phyloP scores from a whole-genome alignment of 768 basidiomycete genomes.

The Leccinum subtestaceum region DNA sequence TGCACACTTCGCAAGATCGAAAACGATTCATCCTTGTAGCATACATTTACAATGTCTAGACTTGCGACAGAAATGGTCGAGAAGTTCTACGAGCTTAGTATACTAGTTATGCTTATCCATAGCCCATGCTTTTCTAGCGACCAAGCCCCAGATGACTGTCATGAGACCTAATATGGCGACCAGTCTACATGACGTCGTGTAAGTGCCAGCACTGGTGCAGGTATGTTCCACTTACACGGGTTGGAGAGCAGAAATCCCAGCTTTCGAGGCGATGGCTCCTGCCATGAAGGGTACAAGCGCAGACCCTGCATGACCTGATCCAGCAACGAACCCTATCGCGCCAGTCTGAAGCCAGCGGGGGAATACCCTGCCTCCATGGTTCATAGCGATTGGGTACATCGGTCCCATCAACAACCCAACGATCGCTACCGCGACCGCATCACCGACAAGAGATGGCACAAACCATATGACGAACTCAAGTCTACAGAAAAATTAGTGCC shows the following conservation, averaged over 20 bases:
- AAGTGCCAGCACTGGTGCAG: background rate
- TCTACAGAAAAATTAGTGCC: slow-evolving; percentile 27
- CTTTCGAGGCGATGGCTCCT: slow-evolving; percentile 40
- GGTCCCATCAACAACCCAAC: slow-evolving; percentile 72
- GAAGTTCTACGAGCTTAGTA: background rate
- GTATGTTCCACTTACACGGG: slow-evolving; percentile 42
- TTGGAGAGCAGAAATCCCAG: slow-evolving; percentile 45
- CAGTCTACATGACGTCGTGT: slow-evolving; percentile 7
- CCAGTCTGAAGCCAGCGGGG: slow-evolving; percentile 36
- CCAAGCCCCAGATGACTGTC: slow-evolving; percentile 37
- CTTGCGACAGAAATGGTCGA: background rate
- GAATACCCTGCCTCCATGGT: slow-evolving; percentile 35
- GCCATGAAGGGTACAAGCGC: slow-evolving; percentile 52
- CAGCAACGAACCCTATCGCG: slow-evolving; percentile 51
- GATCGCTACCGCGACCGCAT: slow-evolving; percentile 61
- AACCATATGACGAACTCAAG: slow-evolving; percentile 70
- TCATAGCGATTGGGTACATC: slow-evolving; percentile 59
- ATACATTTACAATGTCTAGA: background rate
- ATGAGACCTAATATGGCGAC: slow-evolving; percentile 40
- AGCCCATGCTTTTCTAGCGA: slow-evolving; percentile 27
- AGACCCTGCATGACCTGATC: slow-evolving; percentile 49
- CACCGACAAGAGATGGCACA: slow-evolving; percentile 60
- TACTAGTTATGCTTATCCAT: slow-evolving; percentile 1
- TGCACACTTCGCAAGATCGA: slow-evolving; percentile 85
- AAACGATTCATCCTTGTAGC: slow-evolving; percentile 42